Conservation (phyloP, 805 yeast species). For the Diddensiella transvaalensis region DNA sequence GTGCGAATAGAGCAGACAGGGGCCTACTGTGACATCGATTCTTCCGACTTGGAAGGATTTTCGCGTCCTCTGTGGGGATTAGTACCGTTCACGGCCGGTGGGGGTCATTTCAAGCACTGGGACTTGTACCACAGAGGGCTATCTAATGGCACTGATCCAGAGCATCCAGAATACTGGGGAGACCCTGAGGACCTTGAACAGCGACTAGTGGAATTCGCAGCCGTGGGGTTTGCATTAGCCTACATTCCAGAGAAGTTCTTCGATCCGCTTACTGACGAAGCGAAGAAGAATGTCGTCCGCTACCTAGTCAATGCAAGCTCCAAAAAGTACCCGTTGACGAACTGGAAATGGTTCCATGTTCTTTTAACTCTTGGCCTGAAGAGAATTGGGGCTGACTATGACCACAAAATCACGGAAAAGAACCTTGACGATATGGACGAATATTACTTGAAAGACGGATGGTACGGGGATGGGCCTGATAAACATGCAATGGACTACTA, state of each 20-base stretch:
- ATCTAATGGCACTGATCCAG: conserved; percentile 28
- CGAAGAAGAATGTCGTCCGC: conserved; percentile 19
- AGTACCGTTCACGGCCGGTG: conserved; percentile 26
- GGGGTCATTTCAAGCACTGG: conserved; percentile 23
- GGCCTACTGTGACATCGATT: conserved; percentile 22
- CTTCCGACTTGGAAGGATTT: conserved; percentile 31
- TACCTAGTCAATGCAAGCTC: conserved; percentile 25
- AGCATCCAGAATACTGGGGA: conserved; percentile 30
- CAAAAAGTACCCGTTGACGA: conserved; percentile 13
- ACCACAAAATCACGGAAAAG: conserved; percentile 18
- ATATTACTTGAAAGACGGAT: conserved; percentile 31
- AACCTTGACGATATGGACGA: conserved; percentile 26
- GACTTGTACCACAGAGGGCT: conserved; percentile 25
- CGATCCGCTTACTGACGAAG: conserved; percentile 27
- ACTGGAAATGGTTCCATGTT: conserved; percentile 30
- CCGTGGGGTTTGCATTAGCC: conserved; percentile 29
- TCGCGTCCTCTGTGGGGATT: conserved; percentile 32
- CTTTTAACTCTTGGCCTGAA: conserved; percentile 29
- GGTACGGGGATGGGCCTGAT: conserved; percentile 33
- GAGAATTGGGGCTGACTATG: conserved; percentile 25
- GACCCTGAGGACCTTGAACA: conserved; percentile 25
- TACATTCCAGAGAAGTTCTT: conserved; percentile 28
- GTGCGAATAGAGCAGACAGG: conserved; percentile 13
- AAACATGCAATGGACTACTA: conserved; percentile 30
- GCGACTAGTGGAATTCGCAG: conserved; percentile 32